A percentile compares a stretch with the other conserved stretches of the same genome.
phyloP scores from a whole-genome alignment of 2,329 filamentous ascomycete genomes.

The Cercospora sojina region DNA sequence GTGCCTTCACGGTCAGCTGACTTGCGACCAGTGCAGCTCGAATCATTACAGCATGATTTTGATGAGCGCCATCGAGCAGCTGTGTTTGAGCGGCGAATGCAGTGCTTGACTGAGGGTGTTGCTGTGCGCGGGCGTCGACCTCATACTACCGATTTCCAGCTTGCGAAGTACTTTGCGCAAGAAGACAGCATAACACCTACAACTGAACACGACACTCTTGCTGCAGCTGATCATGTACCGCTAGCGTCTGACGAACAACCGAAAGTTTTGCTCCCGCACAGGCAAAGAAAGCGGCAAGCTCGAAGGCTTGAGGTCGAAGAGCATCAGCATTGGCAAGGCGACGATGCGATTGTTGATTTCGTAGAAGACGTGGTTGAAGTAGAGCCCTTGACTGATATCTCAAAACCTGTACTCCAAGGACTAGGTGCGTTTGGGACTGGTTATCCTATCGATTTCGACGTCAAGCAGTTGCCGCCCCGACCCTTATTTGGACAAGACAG shows the following conservation, averaged over 20 bases:
- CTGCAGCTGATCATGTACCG: not conserved
- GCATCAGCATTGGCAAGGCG: slow-evolving; percentile 48
- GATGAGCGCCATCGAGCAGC: slow-evolving; percentile 38
- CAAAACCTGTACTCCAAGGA: slow-evolving; percentile 38
- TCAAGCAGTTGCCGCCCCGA: slow-evolving; percentile 50
- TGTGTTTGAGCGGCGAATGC: slow-evolving; percentile 40
- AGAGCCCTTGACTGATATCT: not conserved
- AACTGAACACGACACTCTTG: not conserved
- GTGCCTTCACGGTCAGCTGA: not conserved
- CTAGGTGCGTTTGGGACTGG: slow-evolving; percentile 50
- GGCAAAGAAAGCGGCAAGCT: slow-evolving; percentile 40
- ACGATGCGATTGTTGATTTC: slow-evolving; percentile 35
- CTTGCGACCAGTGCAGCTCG: slow-evolving; percentile 44
- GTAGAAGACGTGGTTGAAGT: slow-evolving; percentile 6
- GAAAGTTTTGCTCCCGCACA: slow-evolving; percentile 21
- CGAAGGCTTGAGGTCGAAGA: slow-evolving; percentile 49
- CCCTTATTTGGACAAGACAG: slow-evolving; percentile 58
- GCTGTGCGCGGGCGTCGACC: slow-evolving; percentile 18
- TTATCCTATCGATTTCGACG: slow-evolving; percentile 56
- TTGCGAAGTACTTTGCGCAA: slow-evolving; percentile 27
- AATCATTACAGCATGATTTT: slow-evolving; percentile 44
- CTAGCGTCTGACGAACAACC: not conserved
- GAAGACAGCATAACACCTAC: not conserved
- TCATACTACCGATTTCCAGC: slow-evolving; percentile 32
- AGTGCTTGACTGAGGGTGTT: slow-evolving; percentile 31